Conservation (phyloP, 192 early-diverging fungal species). For the Podila clonocystis region DNA sequence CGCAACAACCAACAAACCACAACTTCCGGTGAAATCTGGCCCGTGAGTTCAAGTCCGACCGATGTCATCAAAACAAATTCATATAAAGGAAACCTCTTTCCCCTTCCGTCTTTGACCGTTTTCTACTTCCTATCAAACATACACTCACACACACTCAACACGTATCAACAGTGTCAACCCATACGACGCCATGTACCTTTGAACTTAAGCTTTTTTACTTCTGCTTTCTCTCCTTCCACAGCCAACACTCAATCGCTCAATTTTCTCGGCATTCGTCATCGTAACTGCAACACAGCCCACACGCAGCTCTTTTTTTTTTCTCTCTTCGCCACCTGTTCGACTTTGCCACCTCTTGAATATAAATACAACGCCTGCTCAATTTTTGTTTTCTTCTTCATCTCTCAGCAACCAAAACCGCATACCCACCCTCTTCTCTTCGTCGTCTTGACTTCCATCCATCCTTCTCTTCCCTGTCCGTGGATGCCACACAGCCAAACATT, state of each 20-base stretch:
- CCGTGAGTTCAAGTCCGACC: not conserved
- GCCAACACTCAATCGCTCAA: not conserved
- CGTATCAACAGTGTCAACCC: not conserved
- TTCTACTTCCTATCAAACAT: not conserved
- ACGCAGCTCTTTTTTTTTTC: not conserved
- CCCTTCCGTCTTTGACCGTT: not conserved
- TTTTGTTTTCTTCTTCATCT: no score
- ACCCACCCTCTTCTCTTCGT: no score
- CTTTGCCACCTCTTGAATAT: no score
- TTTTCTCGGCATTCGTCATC: not conserved
- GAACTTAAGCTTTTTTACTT: not conserved
- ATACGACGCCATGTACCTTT: no score
- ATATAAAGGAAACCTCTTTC: not conserved
- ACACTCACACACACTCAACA: not conserved
- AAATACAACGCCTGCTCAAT: no score
- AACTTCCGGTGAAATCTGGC: no score
- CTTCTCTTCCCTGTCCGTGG: no score
- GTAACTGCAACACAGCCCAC: not conserved
- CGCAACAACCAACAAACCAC: not conserved
- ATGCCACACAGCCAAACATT: no score
- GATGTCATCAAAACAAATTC: not conserved
- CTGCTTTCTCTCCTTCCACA: not conserved
- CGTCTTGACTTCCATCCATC: no score
- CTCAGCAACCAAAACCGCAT: no score
- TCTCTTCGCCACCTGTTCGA: no score